Base-by-base conservation (phyloP, 495 filamentous ascomycete genomes). In the Amphirosellinia nigrospora region DNA sequence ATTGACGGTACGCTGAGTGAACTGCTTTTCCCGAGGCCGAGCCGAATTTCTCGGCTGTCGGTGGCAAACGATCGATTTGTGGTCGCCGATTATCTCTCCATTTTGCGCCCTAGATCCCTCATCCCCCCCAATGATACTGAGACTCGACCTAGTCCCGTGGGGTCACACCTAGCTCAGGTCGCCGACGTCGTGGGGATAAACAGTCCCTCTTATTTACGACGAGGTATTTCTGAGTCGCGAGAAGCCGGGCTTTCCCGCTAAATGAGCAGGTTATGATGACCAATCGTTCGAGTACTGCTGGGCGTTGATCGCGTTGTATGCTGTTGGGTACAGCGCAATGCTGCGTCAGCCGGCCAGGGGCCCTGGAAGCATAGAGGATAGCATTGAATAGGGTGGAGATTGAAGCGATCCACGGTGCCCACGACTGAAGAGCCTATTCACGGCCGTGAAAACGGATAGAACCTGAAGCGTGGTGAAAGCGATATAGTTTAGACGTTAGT, bases 181-280 rank as follows among this genome's bases (percentile, higher is more conserved):
- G 39, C 60, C 26, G 39, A 58, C 32, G 9, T 58, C 30, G 19
- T 10, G 30, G 55, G 19, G 32, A 36, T 36, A n/a, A 21, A 19
- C 21, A 48, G 41, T n/a, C 19, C 15, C 39, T 16, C 38, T 21
- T 7, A 8, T 15, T 28, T 61, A 13, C 4, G 11, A 41, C 36
- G 11, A 26, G 1, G 16, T 21, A 19, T 38, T 61, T 26, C 15
- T 11, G 21, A 11, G 38, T 43, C 36, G 38, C 58, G 10, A 41
- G 30, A 28, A 43, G 2, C 32, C 38, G 60, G 11, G 2, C 10
- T 46, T 63, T 16, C 39, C 41, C 38, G 10, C 38, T 36, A 63
- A 45, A 63, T 21, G 60, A 63, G 41, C 38, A 63, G 15, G 39
- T 63, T 63, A 28, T 30, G 60, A 63, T 63, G 60, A 63, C 60